Base-by-base conservation (phyloP, 2,329 filamentous ascomycete genomes). In the Didymella arachidicola region DNA sequence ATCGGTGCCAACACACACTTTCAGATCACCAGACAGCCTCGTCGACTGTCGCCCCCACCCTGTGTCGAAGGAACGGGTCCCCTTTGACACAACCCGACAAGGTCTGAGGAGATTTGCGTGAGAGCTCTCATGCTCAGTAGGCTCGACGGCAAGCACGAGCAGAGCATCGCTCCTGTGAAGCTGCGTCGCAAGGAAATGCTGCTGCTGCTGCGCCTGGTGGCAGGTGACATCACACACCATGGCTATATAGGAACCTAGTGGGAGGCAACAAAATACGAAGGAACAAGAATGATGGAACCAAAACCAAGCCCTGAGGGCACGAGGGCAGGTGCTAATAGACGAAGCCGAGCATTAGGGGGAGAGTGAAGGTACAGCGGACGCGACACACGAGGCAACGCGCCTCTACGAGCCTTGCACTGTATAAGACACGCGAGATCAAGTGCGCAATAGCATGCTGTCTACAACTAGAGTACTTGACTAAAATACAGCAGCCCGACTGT, bases 101-200 rank as follows among this genome's bases (percentile, higher is more conserved):
- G 43, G 56, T 53, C 56, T 53, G 29, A 76, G 71, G 70, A 77
- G 68, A 44, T 51, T 46, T 47, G 18, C 49, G 25, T 6, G 19
- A 41, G n/a, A 52, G 48, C 44, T 51, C 41, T 57, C 38, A 36
- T 57, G 44, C 48, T 53, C 25, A 53, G 29, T 53, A 60, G 48
- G 34, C 51, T 49, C 27, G 29, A 59, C n/a, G 34, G 25, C 50
- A 29, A 32, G 51, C 46, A 45, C 32, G 32, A 59, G 57, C 26
- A 25, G 51, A 55, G n/a, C 29, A 59, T 55, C 18, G 18, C 57
- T 55, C 41, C 43, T 52, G 14, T 52, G 34, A 26, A 56, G 51
- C 32, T 38, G 34, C 12, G 22, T 60, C 18, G 11, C 29, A 25
- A 56, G 30, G 46, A 56, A 42, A 51, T 44, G 27, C 46, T 56